Conservation (phyloP, 2,329 filamentous ascomycete species). For the Fusarium ramigenum region DNA sequence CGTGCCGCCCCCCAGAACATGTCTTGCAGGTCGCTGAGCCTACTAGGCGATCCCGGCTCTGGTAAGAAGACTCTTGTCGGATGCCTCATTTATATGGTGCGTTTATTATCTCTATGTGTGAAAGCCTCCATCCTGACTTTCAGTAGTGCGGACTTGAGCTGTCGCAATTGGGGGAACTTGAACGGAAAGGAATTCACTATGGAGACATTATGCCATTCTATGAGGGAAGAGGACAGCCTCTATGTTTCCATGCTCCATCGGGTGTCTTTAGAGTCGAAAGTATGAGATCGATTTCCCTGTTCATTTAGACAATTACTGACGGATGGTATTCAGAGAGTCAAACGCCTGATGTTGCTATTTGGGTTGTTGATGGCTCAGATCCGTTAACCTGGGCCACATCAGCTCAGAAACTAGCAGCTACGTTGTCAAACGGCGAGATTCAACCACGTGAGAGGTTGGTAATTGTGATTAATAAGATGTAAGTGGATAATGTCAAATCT, state of each 20-base stretch:
- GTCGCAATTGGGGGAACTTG: background rate
- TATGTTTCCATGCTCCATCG: background rate
- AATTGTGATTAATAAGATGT: background rate
- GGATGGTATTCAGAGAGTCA: background rate
- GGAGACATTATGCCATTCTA: background rate
- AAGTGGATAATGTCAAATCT: background rate
- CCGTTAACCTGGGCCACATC: background rate
- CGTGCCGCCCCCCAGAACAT: background rate
- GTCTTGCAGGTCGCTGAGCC: background rate
- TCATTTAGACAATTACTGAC: background rate
- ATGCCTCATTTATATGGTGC: background rate
- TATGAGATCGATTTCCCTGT: no score
- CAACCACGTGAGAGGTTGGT: background rate
- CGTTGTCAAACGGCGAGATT: background rate
- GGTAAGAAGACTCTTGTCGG: background rate
- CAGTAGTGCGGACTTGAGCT: background rate
- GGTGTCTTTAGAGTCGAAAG: background rate
- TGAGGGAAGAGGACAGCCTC: background rate
- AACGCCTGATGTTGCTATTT: background rate
- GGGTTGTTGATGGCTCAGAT: background rate
- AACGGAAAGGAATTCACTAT: background rate
- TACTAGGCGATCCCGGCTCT: background rate
- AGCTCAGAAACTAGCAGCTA: background rate
- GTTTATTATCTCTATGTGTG: background rate
- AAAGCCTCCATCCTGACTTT: background rate